Evolutionary conservation across 768 basidiomycete species (phyloP), one percentile per base, ranked within the genome.

Genomic region (Collybiopsis confluens): DNA sequence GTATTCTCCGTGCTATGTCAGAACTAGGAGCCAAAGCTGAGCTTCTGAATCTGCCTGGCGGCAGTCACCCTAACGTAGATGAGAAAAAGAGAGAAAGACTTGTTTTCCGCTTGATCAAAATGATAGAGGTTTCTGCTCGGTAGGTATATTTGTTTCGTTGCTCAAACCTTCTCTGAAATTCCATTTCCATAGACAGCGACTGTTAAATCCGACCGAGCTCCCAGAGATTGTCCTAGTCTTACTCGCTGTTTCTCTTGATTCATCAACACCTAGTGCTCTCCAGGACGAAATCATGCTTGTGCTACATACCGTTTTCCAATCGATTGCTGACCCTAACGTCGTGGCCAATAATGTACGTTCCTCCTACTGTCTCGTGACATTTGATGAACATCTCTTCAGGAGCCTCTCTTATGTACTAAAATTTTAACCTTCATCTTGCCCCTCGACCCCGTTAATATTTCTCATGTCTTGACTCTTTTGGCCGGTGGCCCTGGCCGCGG

Each of bases 161-260:
- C 26, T 42, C 28, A 28, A 43, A 48, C 50, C 20, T 64, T 26
- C 7, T 20, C 36, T 46, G 10, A 28, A 11, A n/a, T 40, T 18
- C 20, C 11, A 23, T 45, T 11, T 33, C 36, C 59, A 15, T 28
- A 77, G 73, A 47, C 70, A 71, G 44, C 61, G 68, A 45, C 66
- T 63, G 47, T 61, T 79, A 15, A 56, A 60, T 16, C 41, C 52
- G 6, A 62, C 69, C 4, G 81, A 85, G 20, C 60, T 77, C 1
- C 72, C 78, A 11, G 73, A 81, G 54, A 62, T 84, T 20, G 58
- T 85, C 7, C 58, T 81, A 45, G 65, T 72, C 2, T 58, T 90
- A 38, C 56, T 84, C 3, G 66, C 85, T 2, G 63, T 90, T 24
- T 83, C 73, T 2, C 73, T 86, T 56, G 88, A 90, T 59, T 64